Base-by-base conservation (phyloP, 805 yeast species). In the Tetrapisispora namnaoensis region DNA sequence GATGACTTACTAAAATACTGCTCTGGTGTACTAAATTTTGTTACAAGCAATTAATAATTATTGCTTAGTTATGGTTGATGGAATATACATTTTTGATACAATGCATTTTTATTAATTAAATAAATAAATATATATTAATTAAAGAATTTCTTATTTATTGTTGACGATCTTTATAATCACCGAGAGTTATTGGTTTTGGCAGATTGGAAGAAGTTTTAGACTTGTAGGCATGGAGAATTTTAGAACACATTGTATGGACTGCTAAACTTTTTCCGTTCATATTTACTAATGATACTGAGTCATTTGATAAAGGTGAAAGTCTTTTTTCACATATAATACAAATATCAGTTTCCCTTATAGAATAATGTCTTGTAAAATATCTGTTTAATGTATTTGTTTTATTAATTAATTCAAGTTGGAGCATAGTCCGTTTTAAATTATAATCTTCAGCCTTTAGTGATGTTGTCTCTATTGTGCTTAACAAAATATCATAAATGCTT, bases 1-100 rank as follows among this genome's bases (percentile, higher is more conserved):
- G 95, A 87, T 59, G 78, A 75, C 30, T 66, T 86, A 51, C 78
- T 79, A 37, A 85, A 88, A 62, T 87, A 80, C 66, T 86, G 95
- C 65, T 75, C 93, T 1, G 90, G 95, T 50, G 88, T 89, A 17
- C 68, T 85, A 32, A 75, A 73, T 53, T 80, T 86, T 58, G 70
- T 87, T 39, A 60, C 72, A 17, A 56, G 57, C 17, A 50, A 55
- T 16, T 63, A 53, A 42, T n/a, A 42, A 37, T 13, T n/a, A 2
- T 28, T 14, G 30, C 22, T 2, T 35, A 16, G 22, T 27, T 40
- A 14, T 38, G 9, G 10, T 22, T 24, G 11, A 21, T 18, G 21
- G 24, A 40, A 17, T 17, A 2, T 27, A 17, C 18, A n/a, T 40
- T 21, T 40, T 16, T 22, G n/a, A 8, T 40, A 24, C 10, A 40